Evolutionary conservation across 2,329 filamentous ascomycete species (phyloP).

Genomic region (Colletotrichum sojae): DNA sequence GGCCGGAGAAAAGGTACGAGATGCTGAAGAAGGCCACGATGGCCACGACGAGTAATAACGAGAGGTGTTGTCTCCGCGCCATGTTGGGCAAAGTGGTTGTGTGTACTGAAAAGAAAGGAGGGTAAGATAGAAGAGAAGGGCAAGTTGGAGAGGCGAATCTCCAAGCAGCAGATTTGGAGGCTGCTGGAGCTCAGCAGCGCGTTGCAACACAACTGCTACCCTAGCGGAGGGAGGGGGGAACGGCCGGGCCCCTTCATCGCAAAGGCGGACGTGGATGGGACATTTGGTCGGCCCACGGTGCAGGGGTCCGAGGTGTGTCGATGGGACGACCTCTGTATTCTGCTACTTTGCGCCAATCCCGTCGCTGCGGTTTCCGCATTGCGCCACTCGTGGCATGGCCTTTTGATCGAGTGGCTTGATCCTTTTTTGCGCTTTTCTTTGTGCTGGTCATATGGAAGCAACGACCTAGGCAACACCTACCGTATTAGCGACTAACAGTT

Average conservation of each 20-base stretch:
- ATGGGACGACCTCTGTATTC: constrained; percentile 28
- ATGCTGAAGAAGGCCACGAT: constrained; percentile 70
- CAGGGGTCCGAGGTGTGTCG: constrained; percentile 11
- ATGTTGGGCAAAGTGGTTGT: constrained; percentile 51
- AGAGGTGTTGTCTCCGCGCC: constrained; percentile 68
- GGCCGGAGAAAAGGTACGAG: constrained; percentile 71
- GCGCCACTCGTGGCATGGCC: constrained; percentile 29
- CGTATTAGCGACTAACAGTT: too few species aligned
- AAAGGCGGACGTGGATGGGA: constrained; percentile 16
- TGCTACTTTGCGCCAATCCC: constrained; percentile 26
- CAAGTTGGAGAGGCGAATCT: background rate
- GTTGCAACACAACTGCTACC: too few species aligned
- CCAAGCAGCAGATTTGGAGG: too few species aligned
- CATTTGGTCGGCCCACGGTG: constrained; percentile 35
- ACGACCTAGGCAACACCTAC: too few species aligned
- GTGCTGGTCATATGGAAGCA: background rate
- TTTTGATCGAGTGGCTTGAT: background rate
- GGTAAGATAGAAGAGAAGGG: background rate
- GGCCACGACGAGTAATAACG: constrained; percentile 67
- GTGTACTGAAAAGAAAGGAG: background rate
- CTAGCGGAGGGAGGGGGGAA: background rate
- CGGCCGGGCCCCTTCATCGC: constrained; percentile 5
- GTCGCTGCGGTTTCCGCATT: constrained; percentile 8
- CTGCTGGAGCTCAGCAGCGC: too few species aligned
- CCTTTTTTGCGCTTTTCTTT: background rate